Conservation (phyloP, 352 stramenopile genomes). For the Halophytophthora polymorphica region DNA sequence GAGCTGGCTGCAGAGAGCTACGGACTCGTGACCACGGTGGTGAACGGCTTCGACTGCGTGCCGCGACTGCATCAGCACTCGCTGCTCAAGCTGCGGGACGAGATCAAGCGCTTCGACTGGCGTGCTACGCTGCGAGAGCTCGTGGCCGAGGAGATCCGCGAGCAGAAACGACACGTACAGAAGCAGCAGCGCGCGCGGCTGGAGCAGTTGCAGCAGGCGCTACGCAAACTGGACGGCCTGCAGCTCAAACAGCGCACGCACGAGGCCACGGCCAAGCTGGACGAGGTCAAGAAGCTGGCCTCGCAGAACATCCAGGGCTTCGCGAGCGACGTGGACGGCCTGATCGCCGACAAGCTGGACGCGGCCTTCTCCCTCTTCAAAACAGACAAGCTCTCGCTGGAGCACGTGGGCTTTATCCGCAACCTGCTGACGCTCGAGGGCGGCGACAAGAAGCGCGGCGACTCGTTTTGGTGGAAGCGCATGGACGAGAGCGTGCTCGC, state of each 20-base stretch:
- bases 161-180: conserved; percentile 46
- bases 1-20: conserved; percentile 51
- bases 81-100: conserved; percentile 54
- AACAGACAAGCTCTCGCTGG: conserved; percentile 47
- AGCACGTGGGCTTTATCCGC: conserved; percentile 55
- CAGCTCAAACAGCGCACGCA: conserved; percentile 44
- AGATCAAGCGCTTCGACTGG: conserved; percentile 74
- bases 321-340: conserved; percentile 42
- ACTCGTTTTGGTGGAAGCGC: conserved; percentile 56
- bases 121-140: conserved; percentile 45
- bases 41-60: conserved; percentile 83
- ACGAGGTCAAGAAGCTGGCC: conserved; percentile 48
- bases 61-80: conserved; percentile 77
- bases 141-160: conserved; percentile 53
- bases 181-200: conserved; percentile 51
- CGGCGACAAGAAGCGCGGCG: conserved; percentile 32
- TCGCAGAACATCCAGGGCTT: conserved; percentile 52
- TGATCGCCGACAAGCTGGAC: conserved; percentile 53
- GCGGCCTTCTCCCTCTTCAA: conserved; percentile 52
- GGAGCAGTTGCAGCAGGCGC: conserved; percentile 35
- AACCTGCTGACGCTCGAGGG: conserved; percentile 52
- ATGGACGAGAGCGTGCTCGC: conserved; percentile 46
- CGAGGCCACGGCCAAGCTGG: conserved; percentile 43
- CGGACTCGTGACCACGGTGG: conserved; percentile 63
- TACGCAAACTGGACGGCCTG: conserved; percentile 41